Evolutionary conservation across 257 asterid species (phyloP).

Genomic region (Ligustrum vulgare): DNA sequence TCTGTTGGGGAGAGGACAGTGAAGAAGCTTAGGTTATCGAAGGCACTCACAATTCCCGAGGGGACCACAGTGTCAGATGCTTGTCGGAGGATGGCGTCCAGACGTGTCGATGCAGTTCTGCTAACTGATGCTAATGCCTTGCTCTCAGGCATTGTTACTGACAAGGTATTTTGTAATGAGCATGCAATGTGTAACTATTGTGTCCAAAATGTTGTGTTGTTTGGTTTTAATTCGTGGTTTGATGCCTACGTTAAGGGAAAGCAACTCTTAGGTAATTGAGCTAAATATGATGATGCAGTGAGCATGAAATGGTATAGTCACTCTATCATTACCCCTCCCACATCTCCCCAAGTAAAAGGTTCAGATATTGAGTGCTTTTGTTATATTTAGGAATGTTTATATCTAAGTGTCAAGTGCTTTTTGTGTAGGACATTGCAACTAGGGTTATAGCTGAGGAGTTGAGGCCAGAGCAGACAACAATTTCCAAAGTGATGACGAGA

Average conservation of each 20-base stretch:
- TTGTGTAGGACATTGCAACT: conserved; percentile 75
- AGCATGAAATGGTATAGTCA: neutral
- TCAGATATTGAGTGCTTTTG: conserved; percentile 2
- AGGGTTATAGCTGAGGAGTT: conserved; percentile 94
- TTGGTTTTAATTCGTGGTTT: conserved; percentile 1
- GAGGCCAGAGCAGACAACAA: conserved; percentile 78
- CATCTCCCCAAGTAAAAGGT: conserved; percentile 8
- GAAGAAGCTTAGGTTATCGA: conserved; percentile 83
- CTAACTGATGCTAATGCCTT: conserved; percentile 87
- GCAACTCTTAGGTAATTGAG: conserved; percentile 10
- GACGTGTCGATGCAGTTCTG: conserved; percentile 89
- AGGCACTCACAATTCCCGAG: conserved; percentile 95
- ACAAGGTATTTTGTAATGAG: conserved; percentile 50
- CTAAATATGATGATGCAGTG: conserved; percentile 14
- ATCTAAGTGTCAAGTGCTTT: conserved; percentile 17
- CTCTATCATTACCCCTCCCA: neutral
- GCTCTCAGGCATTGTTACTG: conserved; percentile 97
- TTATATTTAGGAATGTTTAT: conserved; percentile 7
- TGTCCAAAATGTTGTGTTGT: conserved; percentile 11
- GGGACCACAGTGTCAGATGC: conserved; percentile 93
- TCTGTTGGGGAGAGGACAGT: conserved; percentile 87
- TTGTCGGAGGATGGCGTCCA: conserved; percentile 89
- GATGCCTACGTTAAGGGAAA: conserved; percentile 14
- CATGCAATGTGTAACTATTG: conserved; percentile 4
- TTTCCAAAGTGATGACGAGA: conserved; percentile 93